A percentile compares a stretch with the other conserved stretches of the same genome.
phyloP scores from a whole-genome alignment of 1,284 basidiomycete species.

The Rhodotorula sp. region DNA sequence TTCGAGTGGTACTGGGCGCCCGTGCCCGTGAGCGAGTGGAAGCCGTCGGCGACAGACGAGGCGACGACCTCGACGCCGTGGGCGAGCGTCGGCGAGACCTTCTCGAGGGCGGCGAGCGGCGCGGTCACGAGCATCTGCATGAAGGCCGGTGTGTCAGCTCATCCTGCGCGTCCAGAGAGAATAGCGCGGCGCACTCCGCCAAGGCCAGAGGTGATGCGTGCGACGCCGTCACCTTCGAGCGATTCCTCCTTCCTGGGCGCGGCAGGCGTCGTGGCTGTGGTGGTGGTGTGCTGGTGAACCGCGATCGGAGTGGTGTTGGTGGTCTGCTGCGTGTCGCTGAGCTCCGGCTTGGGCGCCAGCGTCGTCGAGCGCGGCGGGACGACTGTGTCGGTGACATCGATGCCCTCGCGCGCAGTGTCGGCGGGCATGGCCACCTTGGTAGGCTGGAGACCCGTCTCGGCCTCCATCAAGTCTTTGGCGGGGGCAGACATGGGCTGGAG shows the following conservation, averaged over 20 bases:
- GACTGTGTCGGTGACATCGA: background rate
- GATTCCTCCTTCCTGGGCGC: background rate
- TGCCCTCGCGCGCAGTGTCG: background rate
- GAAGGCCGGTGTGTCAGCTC: fast-evolving
- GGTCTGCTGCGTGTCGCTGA: background rate
- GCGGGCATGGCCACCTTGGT: background rate
- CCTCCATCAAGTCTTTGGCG: background rate
- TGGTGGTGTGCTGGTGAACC: background rate
- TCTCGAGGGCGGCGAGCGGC: conserved; percentile 20
- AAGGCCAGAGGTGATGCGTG: background rate
- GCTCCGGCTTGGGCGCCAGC: background rate
- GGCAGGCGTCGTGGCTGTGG: background rate
- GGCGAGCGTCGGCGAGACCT: conserved; percentile 15
- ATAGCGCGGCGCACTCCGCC: background rate
- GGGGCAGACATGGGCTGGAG: background rate
- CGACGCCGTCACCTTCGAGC: background rate
- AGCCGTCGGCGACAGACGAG: background rate
- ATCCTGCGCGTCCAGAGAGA: background rate
- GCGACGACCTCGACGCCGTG: conserved; percentile 3
- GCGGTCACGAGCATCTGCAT: conserved; percentile 9
- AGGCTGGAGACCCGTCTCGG: background rate
- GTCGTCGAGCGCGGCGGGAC: background rate
- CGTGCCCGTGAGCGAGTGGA: background rate
- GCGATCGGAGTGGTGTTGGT: background rate
- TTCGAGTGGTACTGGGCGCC: background rate